Percentiles rank a stretch among this genome's conserved stretches.
phyloP scores from a whole-genome alignment of 352 stramenopile genomes.

The Globisporangium abappressorium region DNA sequence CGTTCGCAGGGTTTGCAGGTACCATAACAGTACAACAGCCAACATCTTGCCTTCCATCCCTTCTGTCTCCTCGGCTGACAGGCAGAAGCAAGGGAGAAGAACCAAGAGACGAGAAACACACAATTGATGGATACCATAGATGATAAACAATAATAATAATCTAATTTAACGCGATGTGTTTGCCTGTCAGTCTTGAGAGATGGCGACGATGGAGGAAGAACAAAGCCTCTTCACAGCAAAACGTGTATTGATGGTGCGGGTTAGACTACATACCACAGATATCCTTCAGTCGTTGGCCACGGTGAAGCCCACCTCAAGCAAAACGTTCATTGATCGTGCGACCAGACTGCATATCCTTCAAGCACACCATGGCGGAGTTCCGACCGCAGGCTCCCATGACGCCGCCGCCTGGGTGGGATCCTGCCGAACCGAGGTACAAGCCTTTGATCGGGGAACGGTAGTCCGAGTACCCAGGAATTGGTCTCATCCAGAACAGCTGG shows the following conservation, averaged over 20 bases:
- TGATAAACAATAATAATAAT: conserved; percentile 16
- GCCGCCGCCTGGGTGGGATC: conserved; percentile 86
- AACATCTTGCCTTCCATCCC: neutral
- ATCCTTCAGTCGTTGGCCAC: neutral
- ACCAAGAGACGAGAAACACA: neutral
- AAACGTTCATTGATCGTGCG: conserved; percentile 10
- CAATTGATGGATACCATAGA: conserved; percentile 16
- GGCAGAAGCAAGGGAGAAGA: neutral
- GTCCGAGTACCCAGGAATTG: conserved; percentile 75
- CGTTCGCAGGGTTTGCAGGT: neutral
- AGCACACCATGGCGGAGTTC: conserved; percentile 74
- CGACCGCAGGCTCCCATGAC: conserved; percentile 89
- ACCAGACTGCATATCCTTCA: conserved; percentile 52
- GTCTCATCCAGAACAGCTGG: conserved; percentile 85
- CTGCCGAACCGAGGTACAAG: conserved; percentile 84
- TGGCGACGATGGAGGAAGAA: neutral
- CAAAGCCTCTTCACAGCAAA: neutral
- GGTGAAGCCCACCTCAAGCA: neutral
- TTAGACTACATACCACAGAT: neutral
- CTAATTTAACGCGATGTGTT: conserved; percentile 14
- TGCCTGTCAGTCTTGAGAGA: neutral
- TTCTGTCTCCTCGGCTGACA: neutral
- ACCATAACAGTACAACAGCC: conserved; percentile 5
- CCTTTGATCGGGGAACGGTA: conserved; percentile 82
- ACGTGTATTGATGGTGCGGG: neutral